A percentile compares a stretch with the other conserved stretches of the same genome.
Conservation (phyloP, 140 eudicot species). For the Ambrosia hybrid region DNA sequence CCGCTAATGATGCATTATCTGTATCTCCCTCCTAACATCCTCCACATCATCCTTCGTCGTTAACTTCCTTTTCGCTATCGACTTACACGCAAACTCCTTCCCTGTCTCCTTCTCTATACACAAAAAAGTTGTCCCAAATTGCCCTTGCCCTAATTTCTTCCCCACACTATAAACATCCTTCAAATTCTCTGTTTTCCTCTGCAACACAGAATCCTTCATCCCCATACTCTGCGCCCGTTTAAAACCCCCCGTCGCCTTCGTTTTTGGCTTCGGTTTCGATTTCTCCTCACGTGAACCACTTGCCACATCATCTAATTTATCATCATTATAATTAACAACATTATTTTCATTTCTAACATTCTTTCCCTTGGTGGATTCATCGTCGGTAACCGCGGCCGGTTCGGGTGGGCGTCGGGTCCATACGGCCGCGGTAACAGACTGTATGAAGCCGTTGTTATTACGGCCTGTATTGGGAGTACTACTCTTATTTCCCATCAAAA, state of each 20-base stretch:
- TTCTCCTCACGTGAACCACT: background rate
- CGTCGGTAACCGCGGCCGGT: conserved; percentile 8
- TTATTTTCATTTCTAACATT: background rate
- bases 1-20: conserved; percentile 77
- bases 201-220: conserved; percentile 66
- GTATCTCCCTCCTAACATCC: conserved; percentile 96
- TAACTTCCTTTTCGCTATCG: conserved; percentile 80
- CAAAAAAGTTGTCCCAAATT: conserved; percentile 75
- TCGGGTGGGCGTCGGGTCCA: conserved; percentile 48
- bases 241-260: background rate
- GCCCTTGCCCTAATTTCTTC: conserved; percentile 89
- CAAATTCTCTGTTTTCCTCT: conserved; percentile 65
- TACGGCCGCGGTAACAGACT: conserved; percentile 74
- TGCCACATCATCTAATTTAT: conserved; percentile 1
- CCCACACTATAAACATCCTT: conserved; percentile 71
- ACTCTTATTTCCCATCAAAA: conserved; percentile 63
- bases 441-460: conserved; percentile 55
- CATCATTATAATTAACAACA: background rate
- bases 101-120: conserved; percentile 60
- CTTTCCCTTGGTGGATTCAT: conserved; percentile 24
- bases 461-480: conserved; percentile 43
- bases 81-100: conserved; percentile 77
- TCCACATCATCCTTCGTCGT: conserved; percentile 80
- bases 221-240: conserved; percentile 63
- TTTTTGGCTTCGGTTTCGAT: conserved; percentile 20